These are phyloP conservation scores for Zopfochytrium polystomum DNA, from an alignment of 371 early-diverging fungal genomes.

Conservation along the genomic window DNA sequence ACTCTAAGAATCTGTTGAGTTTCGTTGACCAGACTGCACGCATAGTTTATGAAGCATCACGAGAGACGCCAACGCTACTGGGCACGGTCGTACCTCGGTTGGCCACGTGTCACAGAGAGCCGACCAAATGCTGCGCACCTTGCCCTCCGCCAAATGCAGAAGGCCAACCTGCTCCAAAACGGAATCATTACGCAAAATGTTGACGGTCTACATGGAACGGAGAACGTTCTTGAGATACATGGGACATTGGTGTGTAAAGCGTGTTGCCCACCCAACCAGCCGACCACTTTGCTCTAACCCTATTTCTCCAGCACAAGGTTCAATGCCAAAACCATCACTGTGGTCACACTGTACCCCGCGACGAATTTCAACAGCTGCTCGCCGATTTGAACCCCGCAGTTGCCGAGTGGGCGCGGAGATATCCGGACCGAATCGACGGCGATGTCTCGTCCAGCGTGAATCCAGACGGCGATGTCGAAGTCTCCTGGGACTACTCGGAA, in stretches of 20 bases:
- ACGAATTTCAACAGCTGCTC: constrained; percentile 64
- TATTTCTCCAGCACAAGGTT: constrained; percentile 46
- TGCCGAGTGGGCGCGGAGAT: constrained; percentile 49
- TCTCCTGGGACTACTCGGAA: constrained; percentile 48
- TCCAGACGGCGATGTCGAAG: constrained; percentile 88
- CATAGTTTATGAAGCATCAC: constrained; percentile 63
- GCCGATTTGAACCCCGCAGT: constrained; percentile 63
- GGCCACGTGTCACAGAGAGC: constrained; percentile 62
- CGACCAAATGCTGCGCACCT: constrained; percentile 72
- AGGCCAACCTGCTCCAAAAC: constrained; percentile 40
- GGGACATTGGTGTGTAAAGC: constrained; percentile 64
- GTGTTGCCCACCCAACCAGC: neutral
- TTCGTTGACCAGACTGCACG: neutral
- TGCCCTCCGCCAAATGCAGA: constrained; percentile 55
- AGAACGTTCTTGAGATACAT: constrained; percentile 77
- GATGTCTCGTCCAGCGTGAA: constrained; percentile 44
- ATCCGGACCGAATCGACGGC: constrained; percentile 20
- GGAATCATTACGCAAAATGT: constrained; percentile 89
- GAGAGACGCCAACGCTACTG: constrained; percentile 79
- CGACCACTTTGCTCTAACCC: neutral
- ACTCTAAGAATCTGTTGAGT: neutral
- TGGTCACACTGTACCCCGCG: constrained; percentile 49
- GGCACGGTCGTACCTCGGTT: constrained; percentile 88
- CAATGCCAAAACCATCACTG: constrained; percentile 64
- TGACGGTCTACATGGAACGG: constrained; percentile 70